Evolutionary conservation across 2,329 filamentous ascomycete genomes (phyloP).

Genomic region (Xylaria sp.): DNA sequence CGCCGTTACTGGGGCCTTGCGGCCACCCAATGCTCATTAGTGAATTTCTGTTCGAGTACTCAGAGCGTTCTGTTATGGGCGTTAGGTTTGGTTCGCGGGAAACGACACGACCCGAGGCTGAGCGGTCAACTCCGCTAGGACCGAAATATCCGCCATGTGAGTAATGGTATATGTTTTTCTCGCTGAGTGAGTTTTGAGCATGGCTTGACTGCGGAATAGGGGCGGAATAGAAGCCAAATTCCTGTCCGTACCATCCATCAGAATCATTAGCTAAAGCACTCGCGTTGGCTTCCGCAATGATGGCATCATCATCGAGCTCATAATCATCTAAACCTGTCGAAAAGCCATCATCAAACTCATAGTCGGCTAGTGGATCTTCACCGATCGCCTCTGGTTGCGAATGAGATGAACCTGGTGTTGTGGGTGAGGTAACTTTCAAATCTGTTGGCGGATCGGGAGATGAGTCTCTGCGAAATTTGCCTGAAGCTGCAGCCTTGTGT

Average conservation of each 20-base stretch:
- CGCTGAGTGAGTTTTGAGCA: slow-evolving; percentile 45
- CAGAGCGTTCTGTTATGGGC: slow-evolving; percentile 94
- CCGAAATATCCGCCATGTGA: slow-evolving; percentile 92
- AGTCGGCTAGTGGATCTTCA: slow-evolving; percentile 44
- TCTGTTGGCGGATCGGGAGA: slow-evolving; percentile 55
- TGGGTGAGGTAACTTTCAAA: slow-evolving; percentile 53
- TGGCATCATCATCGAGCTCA: slow-evolving; percentile 83
- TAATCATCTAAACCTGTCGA: slow-evolving; percentile 66
- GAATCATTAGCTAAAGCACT: slow-evolving; percentile 91
- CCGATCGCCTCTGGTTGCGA: slow-evolving; percentile 41
- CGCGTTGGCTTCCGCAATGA: slow-evolving; percentile 95
- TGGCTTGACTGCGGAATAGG: slow-evolving; percentile 54
- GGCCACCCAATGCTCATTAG: slow-evolving; percentile 78
- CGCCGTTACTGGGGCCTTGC: slow-evolving; percentile 59
- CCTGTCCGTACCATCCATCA: slow-evolving; percentile 94
- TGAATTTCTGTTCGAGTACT: slow-evolving; percentile 95
- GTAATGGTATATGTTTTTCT: slow-evolving; percentile 65
- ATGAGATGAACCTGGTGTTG: slow-evolving; percentile 48
- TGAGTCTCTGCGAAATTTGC: slow-evolving; percentile 75
- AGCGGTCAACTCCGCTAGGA: slow-evolving; percentile 75
- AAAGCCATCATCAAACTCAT: slow-evolving; percentile 70
- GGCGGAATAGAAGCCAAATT: slow-evolving; percentile 93
- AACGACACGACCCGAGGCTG: slow-evolving; percentile 76
- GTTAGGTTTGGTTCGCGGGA: slow-evolving; percentile 92
- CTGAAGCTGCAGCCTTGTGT: slow-evolving; percentile 77